These are phyloP conservation scores for Metschnikowia hibisci DNA, from an alignment of 805 yeast genomes.

Conservation along the genomic window DNA sequence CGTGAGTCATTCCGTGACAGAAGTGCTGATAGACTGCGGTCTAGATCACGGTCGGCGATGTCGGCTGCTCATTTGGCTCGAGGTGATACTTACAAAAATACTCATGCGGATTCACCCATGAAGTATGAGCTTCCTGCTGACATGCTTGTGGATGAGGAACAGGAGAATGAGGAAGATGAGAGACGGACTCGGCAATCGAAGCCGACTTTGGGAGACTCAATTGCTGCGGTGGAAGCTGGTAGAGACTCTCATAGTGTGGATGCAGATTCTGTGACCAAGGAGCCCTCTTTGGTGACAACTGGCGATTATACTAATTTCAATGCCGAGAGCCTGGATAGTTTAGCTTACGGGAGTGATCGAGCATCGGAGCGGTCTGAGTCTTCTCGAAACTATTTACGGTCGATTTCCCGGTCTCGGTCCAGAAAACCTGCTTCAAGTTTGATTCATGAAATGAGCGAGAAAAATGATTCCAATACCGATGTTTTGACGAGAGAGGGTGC, in stretches of 20 bases:
- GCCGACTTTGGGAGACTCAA: slow-evolving; percentile 44
- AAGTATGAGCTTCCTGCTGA: slow-evolving; percentile 42
- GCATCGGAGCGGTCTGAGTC: slow-evolving; percentile 37
- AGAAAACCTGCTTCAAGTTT: slow-evolving; percentile 26
- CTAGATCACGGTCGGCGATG: slow-evolving; percentile 21
- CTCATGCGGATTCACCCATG: slow-evolving; percentile 43
- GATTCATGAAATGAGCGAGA: slow-evolving; percentile 18
- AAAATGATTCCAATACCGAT: slow-evolving; percentile 28
- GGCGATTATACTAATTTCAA: slow-evolving; percentile 46
- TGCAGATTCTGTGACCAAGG: slow-evolving; percentile 20
- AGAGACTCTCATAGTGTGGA: slow-evolving; percentile 1
- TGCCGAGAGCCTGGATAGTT: slow-evolving; percentile 29
- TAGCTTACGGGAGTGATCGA: slow-evolving; percentile 17
- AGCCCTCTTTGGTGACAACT: slow-evolving; percentile 41
- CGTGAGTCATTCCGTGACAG: slow-evolving; percentile 14
- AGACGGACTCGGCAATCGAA: slow-evolving; percentile 39
- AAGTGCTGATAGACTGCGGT: slow-evolving; percentile 20
- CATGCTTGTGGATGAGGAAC: slow-evolving; percentile 21
- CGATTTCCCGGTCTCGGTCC: slow-evolving; percentile 63
- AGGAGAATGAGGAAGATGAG: slow-evolving; percentile 30
- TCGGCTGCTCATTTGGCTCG: slow-evolving; percentile 62
- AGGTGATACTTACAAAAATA: slow-evolving; percentile 71
- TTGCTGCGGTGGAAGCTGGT: slow-evolving; percentile 38
- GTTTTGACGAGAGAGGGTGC: slow-evolving; percentile 58
- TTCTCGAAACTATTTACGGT: slow-evolving; percentile 55